Conservation (phyloP, 2,329 filamentous ascomycete species). For the Coccinonectria pachysandricola region DNA sequence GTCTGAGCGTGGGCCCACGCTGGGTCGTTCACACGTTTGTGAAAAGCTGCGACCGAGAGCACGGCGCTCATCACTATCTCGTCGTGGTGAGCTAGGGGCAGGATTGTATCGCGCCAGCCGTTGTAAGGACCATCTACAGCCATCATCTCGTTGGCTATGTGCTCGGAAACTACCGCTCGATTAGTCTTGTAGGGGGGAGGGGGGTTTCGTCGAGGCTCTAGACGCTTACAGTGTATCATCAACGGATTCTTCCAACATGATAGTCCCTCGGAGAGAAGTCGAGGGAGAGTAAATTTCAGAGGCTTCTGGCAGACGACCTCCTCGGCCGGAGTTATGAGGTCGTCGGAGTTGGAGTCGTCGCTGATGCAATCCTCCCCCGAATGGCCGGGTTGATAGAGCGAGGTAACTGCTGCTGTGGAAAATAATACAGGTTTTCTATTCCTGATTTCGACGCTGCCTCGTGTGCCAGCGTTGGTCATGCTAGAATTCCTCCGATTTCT, state of each 20-base stretch:
- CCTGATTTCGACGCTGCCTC: no score
- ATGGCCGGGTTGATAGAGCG: no score
- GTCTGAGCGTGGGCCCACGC: neutral
- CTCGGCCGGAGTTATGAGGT: no score
- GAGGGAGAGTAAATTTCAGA: no score
- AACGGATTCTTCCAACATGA: slow-evolving; percentile 9
- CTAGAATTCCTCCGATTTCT: no score
- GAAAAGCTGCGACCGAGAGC: slow-evolving; percentile 10
- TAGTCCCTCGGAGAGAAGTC: slow-evolving; percentile 5
- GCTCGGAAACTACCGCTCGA: slow-evolving; percentile 5
- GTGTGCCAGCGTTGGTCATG: no score
- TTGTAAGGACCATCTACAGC: slow-evolving; percentile 17
- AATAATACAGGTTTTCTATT: no score
- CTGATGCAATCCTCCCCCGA: no score
- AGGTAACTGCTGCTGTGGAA: no score
- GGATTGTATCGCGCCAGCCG: slow-evolving; percentile 15
- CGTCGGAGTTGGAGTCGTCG: no score
- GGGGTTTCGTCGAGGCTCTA: rapidly evolving
- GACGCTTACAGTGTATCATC: slow-evolving; percentile 9
- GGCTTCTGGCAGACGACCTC: neutral
- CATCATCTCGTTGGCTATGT: slow-evolving; percentile 16
- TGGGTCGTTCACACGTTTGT: slow-evolving; percentile 8
- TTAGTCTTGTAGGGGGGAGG: neutral
- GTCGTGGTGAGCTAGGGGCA: slow-evolving; percentile 12
- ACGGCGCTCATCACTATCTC: slow-evolving; percentile 14